These are phyloP conservation scores for Centaurea solstitialis DNA, from an alignment of 129 eudicot genomes.

Conservation along the genomic window DNA sequence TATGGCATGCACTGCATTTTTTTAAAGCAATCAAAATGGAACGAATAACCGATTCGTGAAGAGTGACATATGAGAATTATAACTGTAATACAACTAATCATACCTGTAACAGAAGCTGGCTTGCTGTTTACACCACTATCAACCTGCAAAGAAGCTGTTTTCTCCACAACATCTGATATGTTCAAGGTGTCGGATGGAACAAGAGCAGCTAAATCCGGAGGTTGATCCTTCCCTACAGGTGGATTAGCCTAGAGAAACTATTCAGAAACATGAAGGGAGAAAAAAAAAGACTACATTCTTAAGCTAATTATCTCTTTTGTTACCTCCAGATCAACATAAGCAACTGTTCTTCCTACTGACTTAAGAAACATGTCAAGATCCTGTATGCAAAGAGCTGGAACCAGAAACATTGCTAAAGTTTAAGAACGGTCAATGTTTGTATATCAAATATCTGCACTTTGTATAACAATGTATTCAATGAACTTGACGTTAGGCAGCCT, in stretches of 20 bases:
- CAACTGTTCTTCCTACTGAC: conserved; percentile 71
- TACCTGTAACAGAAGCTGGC: conserved; percentile 46
- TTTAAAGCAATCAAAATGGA: background rate
- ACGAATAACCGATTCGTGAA: background rate
- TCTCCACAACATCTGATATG: conserved; percentile 36
- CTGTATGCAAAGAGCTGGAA: conserved; percentile 59
- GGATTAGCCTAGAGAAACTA: conserved; percentile 73
- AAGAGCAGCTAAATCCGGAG: conserved; percentile 86
- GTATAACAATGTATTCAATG: background rate
- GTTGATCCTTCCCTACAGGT: conserved; percentile 88
- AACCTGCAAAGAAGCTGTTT: conserved; percentile 45
- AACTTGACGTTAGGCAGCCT: background rate
- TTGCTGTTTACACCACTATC: conserved; percentile 35
- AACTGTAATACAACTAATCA: background rate
- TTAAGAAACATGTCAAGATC: conserved; percentile 76
- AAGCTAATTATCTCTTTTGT: conserved; percentile 10
- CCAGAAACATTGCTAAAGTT: conserved; percentile 6
- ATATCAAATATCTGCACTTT: background rate
- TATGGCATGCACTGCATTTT: background rate
- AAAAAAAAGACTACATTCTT: background rate
- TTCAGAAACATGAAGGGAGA: background rate
- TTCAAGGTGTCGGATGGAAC: conserved; percentile 70
- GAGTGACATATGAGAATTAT: background rate
- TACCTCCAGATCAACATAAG: conserved; percentile 94
- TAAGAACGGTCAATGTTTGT: background rate